Conservation (phyloP, 1,284 basidiomycete genomes). For the Melampsora americana region DNA sequence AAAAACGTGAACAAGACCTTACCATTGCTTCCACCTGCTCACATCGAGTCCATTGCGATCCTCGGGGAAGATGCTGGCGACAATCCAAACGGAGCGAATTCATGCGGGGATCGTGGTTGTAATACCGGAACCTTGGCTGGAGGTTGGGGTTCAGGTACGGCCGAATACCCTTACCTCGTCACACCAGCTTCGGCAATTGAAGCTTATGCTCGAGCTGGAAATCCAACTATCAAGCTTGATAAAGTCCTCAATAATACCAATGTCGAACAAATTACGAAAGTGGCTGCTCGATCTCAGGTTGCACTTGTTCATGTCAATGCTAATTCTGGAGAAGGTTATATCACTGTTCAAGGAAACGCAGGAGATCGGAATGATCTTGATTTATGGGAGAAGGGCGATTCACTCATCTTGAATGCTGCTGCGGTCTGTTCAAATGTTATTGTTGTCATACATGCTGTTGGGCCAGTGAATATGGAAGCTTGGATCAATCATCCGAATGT, state of each 20-base stretch:
- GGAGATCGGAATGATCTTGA: slow-evolving; percentile 38
- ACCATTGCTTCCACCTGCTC: slow-evolving; percentile 45
- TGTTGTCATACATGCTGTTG: slow-evolving; percentile 44
- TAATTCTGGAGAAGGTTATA: slow-evolving; percentile 42
- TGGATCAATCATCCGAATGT: slow-evolving; percentile 46
- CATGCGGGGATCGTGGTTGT: slow-evolving; percentile 31
- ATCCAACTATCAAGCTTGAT: slow-evolving; percentile 14
- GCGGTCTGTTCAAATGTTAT: slow-evolving; percentile 34
- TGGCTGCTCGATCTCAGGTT: slow-evolving; percentile 17
- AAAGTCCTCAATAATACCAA: slow-evolving; percentile 27
- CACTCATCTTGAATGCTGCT: slow-evolving; percentile 35
- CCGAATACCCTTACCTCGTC: slow-evolving; percentile 37
- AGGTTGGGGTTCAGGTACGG: slow-evolving; percentile 43
- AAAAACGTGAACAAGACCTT: slow-evolving; percentile 48
- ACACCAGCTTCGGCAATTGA: slow-evolving; percentile 31
- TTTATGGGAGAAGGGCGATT: slow-evolving; percentile 37
- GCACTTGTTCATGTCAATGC: slow-evolving; percentile 41
- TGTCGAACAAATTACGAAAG: slow-evolving; percentile 20
- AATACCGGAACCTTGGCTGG: slow-evolving; percentile 35
- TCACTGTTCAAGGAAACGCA: slow-evolving; percentile 36
- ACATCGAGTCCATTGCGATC: slow-evolving; percentile 32
- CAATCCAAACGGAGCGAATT: slow-evolving; percentile 35
- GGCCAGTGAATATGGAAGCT: slow-evolving; percentile 42
- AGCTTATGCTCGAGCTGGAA: slow-evolving; percentile 6
- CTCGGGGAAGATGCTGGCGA: slow-evolving; percentile 40